Percentiles rank a stretch among this genome's conserved stretches.
These are phyloP conservation scores for Aspergillus sclerotioniger DNA, from an alignment of 495 filamentous ascomycete species.

Conservation along the genomic window DNA sequence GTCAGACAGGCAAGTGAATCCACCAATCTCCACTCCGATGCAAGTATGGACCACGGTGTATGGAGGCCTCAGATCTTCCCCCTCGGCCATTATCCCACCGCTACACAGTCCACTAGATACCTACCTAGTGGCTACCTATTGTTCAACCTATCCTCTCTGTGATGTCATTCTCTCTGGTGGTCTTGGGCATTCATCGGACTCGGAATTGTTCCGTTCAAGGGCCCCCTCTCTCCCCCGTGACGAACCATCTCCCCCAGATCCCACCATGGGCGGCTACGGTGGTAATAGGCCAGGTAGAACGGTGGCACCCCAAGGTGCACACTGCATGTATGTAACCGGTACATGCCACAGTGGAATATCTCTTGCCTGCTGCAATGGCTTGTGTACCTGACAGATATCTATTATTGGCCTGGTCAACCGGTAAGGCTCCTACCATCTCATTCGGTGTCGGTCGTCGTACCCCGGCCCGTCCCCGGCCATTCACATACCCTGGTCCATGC, in stretches of 20 bases:
- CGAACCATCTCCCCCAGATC: neutral
- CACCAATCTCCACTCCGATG: neutral
- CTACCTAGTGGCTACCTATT: no score
- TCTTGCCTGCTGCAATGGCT: conserved; percentile 12
- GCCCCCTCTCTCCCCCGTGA: neutral
- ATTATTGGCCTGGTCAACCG: conserved; percentile 13
- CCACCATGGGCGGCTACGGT: neutral
- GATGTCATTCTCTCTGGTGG: neutral
- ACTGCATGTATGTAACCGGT: conserved; percentile 3
- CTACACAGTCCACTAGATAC: neutral
- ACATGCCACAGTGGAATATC: conserved; percentile 2
- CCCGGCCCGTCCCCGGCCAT: conserved; percentile 5
- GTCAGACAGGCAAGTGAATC: neutral
- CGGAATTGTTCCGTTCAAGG: conserved; percentile 1
- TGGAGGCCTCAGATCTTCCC: conserved; percentile 5
- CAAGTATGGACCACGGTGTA: neutral
- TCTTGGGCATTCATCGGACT: neutral
- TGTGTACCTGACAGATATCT: conserved; percentile 23
- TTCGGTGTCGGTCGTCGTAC: conserved; percentile 15
- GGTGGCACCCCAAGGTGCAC: neutral
- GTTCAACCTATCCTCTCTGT: neutral
- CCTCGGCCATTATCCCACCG: neutral
- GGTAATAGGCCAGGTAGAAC: neutral
- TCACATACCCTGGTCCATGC: conserved; percentile 3
- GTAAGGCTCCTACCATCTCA: conserved; percentile 14